These are phyloP conservation scores for Nitzschia sp. DNA, from an alignment of 108 stramenopile species.

Conservation along the genomic window DNA sequence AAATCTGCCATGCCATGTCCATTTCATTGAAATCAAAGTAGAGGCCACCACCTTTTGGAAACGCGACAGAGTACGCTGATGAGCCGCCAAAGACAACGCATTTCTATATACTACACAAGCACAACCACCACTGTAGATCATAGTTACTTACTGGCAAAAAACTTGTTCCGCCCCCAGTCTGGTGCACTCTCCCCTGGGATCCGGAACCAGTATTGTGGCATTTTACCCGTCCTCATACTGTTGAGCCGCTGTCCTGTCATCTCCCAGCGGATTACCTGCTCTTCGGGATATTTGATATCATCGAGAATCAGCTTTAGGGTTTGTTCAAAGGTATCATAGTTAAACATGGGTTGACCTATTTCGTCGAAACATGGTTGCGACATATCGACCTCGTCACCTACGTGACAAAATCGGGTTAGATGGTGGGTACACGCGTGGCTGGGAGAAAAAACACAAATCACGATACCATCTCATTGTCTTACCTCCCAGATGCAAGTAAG, in stretches of 20 bases:
- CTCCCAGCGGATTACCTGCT: constrained; percentile 27
- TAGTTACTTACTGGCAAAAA: constrained; percentile 11
- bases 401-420: not conserved
- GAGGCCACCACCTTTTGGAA: constrained; percentile 14
- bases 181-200: constrained; percentile 4
- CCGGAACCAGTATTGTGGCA: constrained; percentile 23
- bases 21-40: constrained; percentile 25
- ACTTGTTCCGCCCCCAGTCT: not conserved
- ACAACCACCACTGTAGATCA: not conserved
- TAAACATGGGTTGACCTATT: constrained; percentile 19
- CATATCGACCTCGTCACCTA: constrained; percentile 40
- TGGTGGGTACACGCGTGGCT: not conserved
- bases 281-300: constrained; percentile 22
- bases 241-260: constrained; percentile 9
- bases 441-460: not conserved
- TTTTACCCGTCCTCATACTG: constrained; percentile 19
- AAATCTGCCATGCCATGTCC: constrained; percentile 27
- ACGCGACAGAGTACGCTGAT: not conserved
- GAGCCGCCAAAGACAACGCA: not conserved
- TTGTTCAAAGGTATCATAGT: constrained; percentile 21
- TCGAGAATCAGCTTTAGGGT: constrained; percentile 8
- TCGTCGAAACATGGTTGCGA: constrained; percentile 38
- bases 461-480: too few species aligned
- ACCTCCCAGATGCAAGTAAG: constrained; percentile 53
- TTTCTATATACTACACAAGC: not conserved